These are phyloP conservation scores for Kodamaea sagamina DNA, from an alignment of 805 yeast genomes.

Conservation along the genomic window DNA sequence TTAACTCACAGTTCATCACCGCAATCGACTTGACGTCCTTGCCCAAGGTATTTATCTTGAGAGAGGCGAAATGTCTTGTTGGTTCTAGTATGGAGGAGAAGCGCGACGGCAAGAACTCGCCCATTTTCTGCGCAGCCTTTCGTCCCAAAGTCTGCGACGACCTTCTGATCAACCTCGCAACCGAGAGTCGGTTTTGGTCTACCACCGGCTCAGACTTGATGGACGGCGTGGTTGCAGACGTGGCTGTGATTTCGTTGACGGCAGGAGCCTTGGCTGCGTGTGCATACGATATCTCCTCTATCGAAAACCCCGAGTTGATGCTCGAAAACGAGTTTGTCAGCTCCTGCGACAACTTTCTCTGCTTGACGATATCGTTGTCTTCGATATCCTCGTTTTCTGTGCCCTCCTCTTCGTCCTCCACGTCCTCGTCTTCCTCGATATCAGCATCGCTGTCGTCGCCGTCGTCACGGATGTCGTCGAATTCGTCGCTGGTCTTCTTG, in stretches of 20 bases:
- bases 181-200: constrained; percentile 68
- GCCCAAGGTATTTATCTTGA: constrained; percentile 56
- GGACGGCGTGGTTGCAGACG: constrained; percentile 10
- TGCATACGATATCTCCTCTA: constrained; percentile 12
- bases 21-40: constrained; percentile 46
- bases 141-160: constrained; percentile 78
- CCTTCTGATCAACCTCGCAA: constrained; percentile 72
- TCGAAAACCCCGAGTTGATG: constrained; percentile 30
- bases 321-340: constrained; percentile 36
- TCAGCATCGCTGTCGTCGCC: constrained; percentile 18
- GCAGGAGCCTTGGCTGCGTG: constrained; percentile 10
- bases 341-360: constrained; percentile 41
- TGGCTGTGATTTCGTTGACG: constrained; percentile 8
- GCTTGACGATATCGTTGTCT: constrained; percentile 28
- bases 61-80: constrained; percentile 85
- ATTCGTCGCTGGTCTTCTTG: constrained; percentile 16
- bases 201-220: constrained; percentile 59
- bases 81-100: constrained; percentile 86
- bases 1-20: constrained; percentile 43
- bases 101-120: constrained; percentile 79
- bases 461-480: constrained; percentile 18
- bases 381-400: constrained; percentile 20
- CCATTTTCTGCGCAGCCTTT: constrained; percentile 84
- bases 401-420: constrained; percentile 27
- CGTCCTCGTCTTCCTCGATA: constrained; percentile 25